phyloP scores from a whole-genome alignment of 306 rosid genomes.

The Acacia melanoxylon region DNA sequence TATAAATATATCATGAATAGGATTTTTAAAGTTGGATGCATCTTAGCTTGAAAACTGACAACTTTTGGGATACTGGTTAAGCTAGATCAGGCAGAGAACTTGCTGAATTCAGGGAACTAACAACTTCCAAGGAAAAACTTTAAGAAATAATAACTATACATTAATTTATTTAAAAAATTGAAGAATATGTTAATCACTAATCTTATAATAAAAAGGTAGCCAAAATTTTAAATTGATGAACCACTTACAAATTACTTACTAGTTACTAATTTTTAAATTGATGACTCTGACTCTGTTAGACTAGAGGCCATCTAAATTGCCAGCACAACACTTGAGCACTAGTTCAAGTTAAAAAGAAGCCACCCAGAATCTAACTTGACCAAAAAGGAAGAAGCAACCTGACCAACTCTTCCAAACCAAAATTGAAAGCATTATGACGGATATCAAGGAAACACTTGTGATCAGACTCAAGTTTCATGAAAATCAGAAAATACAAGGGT shows the following conservation, averaged over 20 bases:
- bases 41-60: not conserved
- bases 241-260: not conserved
- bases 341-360: not conserved
- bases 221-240: not conserved
- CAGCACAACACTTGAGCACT: not conserved
- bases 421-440: not conserved
- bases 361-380: not conserved
- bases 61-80: not conserved
- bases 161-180: not conserved
- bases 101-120: not conserved
- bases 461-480: slow-evolving; percentile 10
- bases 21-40: not conserved
- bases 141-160: not conserved
- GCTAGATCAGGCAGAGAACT: not conserved
- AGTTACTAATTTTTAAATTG: too few species aligned
- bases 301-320: not conserved
- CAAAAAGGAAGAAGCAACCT: not conserved
- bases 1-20: not conserved
- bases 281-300: not conserved
- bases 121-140: not conserved
- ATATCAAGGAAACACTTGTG: slow-evolving; percentile 7
- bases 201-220: not conserved
- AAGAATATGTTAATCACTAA: not conserved
- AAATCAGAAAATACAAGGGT: not conserved
- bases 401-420: slow-evolving; percentile 5